phyloP scores from a whole-genome alignment of 2,329 filamentous ascomycete genomes.

The Dothiorella sarmentorum region DNA sequence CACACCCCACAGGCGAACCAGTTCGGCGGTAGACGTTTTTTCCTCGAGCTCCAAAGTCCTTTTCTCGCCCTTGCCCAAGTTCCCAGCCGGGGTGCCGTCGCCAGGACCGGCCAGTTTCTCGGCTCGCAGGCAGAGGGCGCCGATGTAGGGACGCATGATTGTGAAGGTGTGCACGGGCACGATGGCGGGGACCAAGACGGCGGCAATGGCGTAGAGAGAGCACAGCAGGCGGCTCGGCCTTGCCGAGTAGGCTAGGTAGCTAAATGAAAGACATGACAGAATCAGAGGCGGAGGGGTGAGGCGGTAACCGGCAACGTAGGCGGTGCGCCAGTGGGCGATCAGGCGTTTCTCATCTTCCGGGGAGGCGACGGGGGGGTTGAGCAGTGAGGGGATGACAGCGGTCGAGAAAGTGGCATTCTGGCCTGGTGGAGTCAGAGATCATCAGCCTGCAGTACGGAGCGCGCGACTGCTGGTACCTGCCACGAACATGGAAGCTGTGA shows the following conservation, averaged over 20 bases:
- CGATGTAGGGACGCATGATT: slow-evolving; percentile 7
- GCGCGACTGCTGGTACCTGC: not conserved
- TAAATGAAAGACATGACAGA: not conserved
- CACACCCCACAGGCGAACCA: slow-evolving; percentile 1
- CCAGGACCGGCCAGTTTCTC: slow-evolving; percentile 9
- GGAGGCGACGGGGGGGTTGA: not conserved
- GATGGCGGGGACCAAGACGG: slow-evolving; percentile 1
- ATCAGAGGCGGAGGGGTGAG: not conserved
- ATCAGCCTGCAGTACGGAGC: not conserved
- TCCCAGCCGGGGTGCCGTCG: not conserved
- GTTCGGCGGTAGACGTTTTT: not conserved
- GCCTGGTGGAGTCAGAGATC: not conserved
- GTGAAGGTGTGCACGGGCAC: slow-evolving; percentile 11
- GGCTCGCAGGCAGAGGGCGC: slow-evolving; percentile 9
- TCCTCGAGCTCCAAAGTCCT: not conserved
- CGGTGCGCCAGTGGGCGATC: slow-evolving; percentile 2
- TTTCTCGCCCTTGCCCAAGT: not conserved
- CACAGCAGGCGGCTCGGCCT: not conserved
- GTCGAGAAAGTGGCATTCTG: slow-evolving; percentile 2
- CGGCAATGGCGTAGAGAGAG: not conserved
- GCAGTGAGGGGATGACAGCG: slow-evolving; percentile 9
- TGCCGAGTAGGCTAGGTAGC: slow-evolving; percentile 1
- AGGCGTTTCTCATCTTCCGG: slow-evolving; percentile 1
- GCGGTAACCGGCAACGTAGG: slow-evolving; percentile 1
- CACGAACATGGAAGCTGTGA: slow-evolving; percentile 6